Conservation (phyloP, 371 early-diverging fungal genomes). For the Blakeslea trispora region DNA sequence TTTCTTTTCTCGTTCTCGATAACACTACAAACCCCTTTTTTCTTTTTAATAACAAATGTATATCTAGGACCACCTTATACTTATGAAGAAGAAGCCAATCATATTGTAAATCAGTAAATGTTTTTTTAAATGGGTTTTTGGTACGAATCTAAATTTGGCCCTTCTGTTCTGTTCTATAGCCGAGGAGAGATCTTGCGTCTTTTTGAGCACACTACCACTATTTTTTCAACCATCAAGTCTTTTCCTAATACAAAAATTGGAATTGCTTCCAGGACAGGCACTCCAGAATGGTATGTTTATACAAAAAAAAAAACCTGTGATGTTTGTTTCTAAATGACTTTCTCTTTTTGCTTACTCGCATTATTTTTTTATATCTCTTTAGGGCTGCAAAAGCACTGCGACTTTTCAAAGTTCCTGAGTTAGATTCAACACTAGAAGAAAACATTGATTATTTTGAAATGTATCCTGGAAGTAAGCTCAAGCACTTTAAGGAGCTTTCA, state of each 20-base stretch:
- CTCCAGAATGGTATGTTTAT: conserved; percentile 57
- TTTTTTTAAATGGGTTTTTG: too few species aligned
- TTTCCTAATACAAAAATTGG: conserved; percentile 45
- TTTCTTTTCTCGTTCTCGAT: background rate
- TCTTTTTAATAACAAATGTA: conserved; percentile 1
- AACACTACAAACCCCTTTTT: too few species aligned
- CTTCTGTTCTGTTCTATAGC: too few species aligned
- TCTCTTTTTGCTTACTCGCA: too few species aligned
- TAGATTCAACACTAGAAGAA: conserved; percentile 29
- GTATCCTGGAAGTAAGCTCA: conserved; percentile 46
- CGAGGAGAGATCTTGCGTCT: conserved; percentile 29
- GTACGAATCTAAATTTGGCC: too few species aligned
- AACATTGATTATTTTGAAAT: conserved; percentile 44
- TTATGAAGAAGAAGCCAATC: conserved; percentile 19
- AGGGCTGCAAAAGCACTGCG: conserved; percentile 35
- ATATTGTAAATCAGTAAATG: conserved; percentile 21
- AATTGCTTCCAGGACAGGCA: conserved; percentile 50
- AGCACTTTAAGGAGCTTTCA: conserved; percentile 44
- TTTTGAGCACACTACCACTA: conserved; percentile 36
- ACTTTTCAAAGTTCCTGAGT: conserved; percentile 28
- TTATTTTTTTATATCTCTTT: background rate
- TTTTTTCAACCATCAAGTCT: conserved; percentile 40
- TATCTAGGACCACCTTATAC: conserved; percentile 28
- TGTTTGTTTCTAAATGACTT: too few species aligned
- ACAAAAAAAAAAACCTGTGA: too few species aligned